Conservation (phyloP, 805 yeast genomes). For the Zygoascus tannicola region DNA sequence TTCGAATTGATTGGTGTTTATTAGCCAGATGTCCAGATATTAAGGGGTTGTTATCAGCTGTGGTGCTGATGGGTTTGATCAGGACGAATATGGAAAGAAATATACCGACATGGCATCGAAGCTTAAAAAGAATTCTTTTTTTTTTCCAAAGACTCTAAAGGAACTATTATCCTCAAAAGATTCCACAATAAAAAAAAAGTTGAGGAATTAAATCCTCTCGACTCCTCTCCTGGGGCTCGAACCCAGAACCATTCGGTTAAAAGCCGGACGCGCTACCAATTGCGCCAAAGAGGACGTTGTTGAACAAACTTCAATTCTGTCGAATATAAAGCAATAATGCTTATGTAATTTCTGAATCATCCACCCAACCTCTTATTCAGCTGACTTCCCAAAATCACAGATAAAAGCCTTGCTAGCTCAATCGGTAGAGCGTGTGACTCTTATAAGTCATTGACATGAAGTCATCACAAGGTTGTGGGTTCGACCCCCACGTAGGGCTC, state of each 20-base stretch:
- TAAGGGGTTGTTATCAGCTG: too few relatives aligned
- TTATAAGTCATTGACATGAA: conserved; percentile 16
- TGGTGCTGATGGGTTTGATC: too few relatives aligned
- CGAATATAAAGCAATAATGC: too few relatives aligned
- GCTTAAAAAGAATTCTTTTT: too few relatives aligned
- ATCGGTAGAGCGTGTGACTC: conserved; percentile 29
- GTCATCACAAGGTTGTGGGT: conserved; percentile 28
- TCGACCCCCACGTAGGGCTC: conserved; percentile 28
- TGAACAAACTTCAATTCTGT: too few relatives aligned
- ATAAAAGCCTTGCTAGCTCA: conserved; percentile 24
- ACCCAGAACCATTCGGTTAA: conserved; percentile 7
- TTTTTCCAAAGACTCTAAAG: too few relatives aligned
- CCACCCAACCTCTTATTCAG: too few relatives aligned
- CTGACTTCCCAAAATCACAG: background rate
- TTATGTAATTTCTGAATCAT: too few relatives aligned
- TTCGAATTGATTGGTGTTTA: too few relatives aligned
- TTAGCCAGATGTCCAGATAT: too few relatives aligned
- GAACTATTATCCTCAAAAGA: too few relatives aligned
- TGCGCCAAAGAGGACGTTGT: conserved; percentile 4
- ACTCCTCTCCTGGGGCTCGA: conserved; percentile 7
- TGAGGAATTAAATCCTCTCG: background rate
- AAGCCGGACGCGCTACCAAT: conserved; percentile 7
- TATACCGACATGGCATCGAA: background rate
- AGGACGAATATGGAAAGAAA: background rate
- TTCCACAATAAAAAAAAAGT: too few relatives aligned